Evolutionary conservation across 2,329 filamentous ascomycete genomes (phyloP).

Genomic region (Purpureocillium takamizusanense): DNA sequence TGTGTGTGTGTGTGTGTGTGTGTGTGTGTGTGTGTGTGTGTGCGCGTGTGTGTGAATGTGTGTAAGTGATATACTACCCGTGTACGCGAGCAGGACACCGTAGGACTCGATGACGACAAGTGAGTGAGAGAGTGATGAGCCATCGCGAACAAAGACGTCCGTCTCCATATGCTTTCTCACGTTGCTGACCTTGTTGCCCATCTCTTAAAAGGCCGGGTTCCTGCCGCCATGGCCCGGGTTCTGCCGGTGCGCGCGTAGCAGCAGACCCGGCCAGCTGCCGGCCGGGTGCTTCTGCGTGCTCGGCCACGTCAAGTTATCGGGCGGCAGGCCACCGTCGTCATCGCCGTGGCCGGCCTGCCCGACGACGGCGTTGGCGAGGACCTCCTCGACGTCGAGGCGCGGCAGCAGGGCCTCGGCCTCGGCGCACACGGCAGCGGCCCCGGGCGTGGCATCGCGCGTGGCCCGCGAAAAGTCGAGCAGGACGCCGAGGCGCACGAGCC

Average conservation of each 20-base stretch:
- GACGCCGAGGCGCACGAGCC: slow-evolving; percentile 21
- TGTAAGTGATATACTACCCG: too few relatives aligned
- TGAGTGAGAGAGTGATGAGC: too few relatives aligned
- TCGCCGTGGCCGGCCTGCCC: slow-evolving; percentile 12
- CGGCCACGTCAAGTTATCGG: slow-evolving; percentile 15
- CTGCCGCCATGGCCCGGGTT: slow-evolving; percentile 16
- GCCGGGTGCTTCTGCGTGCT: slow-evolving; percentile 17
- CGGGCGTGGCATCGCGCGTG: not conserved
- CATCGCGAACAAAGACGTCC: too few relatives aligned
- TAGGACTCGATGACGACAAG: too few relatives aligned
- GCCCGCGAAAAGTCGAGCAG: slow-evolving; percentile 19
- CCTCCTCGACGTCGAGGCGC: slow-evolving; percentile 14
- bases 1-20: too few relatives aligned
- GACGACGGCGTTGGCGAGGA: slow-evolving; percentile 17
- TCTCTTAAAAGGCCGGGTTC: slow-evolving; percentile 18
- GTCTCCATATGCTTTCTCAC: too few relatives aligned
- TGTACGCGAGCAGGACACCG: too few relatives aligned
- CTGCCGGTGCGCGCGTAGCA: slow-evolving; percentile 18
- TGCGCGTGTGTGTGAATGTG: too few relatives aligned
- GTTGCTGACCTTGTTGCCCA: too few relatives aligned
- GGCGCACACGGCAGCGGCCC: slow-evolving; percentile 2
- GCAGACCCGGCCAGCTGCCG: slow-evolving; percentile 21
- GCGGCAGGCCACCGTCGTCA: slow-evolving; percentile 8
- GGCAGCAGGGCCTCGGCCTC: slow-evolving; percentile 15
- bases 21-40: too few relatives aligned